Evolutionary conservation across 192 early-diverging fungal genomes (phyloP).

Genomic region (Rhizophagus clarus): DNA sequence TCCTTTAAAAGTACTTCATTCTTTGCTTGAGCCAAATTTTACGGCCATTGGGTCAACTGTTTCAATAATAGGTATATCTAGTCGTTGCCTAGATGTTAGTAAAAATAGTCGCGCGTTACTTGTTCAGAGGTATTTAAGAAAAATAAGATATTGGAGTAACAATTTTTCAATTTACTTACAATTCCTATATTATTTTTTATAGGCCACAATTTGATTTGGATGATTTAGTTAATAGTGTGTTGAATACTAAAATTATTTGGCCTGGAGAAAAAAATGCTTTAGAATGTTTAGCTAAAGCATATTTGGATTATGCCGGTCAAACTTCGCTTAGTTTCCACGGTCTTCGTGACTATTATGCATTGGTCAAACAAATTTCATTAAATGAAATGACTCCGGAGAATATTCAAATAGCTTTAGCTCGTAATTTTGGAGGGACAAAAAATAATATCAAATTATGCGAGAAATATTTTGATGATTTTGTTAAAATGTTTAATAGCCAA

Average conservation of each 20-base stretch:
- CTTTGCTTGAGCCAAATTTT: not conserved
- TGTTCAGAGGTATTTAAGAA: not conserved
- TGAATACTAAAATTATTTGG: not conserved
- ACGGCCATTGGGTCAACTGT: too few relatives aligned
- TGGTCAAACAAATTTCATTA: not conserved
- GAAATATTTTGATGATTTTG: not conserved
- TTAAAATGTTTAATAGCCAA: not conserved
- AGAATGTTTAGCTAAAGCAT: not conserved
- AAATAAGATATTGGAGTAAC: too few relatives aligned
- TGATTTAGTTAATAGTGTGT: not conserved
- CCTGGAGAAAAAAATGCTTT: too few relatives aligned
- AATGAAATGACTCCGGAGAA: not conserved
- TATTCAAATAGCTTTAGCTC: slow-evolving; percentile 7
- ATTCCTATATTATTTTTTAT: too few relatives aligned
- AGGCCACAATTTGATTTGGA: not conserved
- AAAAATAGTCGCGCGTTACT: slow-evolving; percentile 28
- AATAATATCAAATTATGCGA: not conserved
- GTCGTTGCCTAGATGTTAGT: slow-evolving; percentile 25
- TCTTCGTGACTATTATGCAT: not conserved
- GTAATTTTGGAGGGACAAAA: slow-evolving; percentile 33
- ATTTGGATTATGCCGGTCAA: not conserved
- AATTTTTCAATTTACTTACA: too few relatives aligned
- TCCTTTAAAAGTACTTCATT: not conserved
- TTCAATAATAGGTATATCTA: slow-evolving; percentile 24
- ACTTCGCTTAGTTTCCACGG: slow-evolving; percentile 26